Evolutionary conservation across 2,329 filamentous ascomycete species (phyloP).

Genomic region (Aureobasidium sp.): DNA sequence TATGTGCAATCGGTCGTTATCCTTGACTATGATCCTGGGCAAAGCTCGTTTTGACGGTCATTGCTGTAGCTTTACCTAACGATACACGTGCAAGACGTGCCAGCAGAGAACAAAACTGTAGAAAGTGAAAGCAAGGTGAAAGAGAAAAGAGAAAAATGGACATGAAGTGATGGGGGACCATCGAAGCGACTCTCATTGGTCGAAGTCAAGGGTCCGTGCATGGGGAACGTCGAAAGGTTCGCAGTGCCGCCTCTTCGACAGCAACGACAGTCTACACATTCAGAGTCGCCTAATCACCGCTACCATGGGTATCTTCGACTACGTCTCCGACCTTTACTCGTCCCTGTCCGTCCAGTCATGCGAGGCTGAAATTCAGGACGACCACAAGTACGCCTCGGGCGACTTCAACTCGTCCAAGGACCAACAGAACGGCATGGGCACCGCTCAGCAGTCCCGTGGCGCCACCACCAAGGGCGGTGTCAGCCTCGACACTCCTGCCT

Average conservation of each 20-base stretch:
- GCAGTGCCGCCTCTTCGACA: conserved; percentile 8
- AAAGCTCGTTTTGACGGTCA: background rate
- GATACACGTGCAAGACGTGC: background rate
- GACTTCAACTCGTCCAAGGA: conserved; percentile 34
- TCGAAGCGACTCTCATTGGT: conserved; percentile 1
- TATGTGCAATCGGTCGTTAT: background rate
- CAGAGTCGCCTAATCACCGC: conserved; percentile 18
- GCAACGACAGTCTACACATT: conserved; percentile 12
- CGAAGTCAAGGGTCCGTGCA: background rate
- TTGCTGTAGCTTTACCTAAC: background rate
- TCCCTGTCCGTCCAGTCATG: conserved; percentile 56
- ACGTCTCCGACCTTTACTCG: conserved; percentile 58
- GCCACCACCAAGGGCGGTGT: conserved; percentile 32
- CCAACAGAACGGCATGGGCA: conserved; percentile 22
- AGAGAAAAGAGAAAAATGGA: background rate
- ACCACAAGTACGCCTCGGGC: conserved; percentile 42
- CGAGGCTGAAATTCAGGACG: conserved; percentile 53
- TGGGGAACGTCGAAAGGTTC: conserved; percentile 12
- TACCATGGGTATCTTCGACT: conserved; percentile 57
- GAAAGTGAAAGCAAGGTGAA: background rate
- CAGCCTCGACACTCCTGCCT: conserved; percentile 32
- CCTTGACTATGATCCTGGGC: no score
- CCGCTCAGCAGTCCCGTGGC: conserved; percentile 26
- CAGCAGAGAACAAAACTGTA: background rate
- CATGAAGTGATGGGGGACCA: background rate